Base-by-base conservation (phyloP, 2,329 filamentous ascomycete genomes). In the Ceratocystis lukuohia region DNA sequence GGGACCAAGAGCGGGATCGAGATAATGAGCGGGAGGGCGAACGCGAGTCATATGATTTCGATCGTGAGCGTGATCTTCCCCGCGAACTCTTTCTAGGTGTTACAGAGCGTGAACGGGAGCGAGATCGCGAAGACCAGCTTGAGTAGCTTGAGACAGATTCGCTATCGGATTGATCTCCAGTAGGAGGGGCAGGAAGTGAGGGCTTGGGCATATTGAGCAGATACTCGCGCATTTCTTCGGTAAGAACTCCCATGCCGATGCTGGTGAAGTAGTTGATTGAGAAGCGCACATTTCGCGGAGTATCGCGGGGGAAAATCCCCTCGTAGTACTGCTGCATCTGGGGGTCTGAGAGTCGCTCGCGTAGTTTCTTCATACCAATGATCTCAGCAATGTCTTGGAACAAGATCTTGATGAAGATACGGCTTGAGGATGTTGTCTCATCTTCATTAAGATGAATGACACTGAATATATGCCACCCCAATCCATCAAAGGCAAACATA, bases 241-340 rank as follows among this genome's bases (percentile, higher is more conserved):
- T 99, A 69, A 99, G 82, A 28, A 84, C 85, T 74, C 94, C 94
- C 89, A 99, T 95, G 67, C 92, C 91, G 72, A 99, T 96, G 72
- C 91, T 94, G 8, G 94, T 99, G 75, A 99, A 97, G 81, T 96
- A 99, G 77, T 99, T 99, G 85, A 99, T 96, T 63, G 92, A 90
- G 80, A 99, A 99, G 65, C 93, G 86, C 48, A 92, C 91, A 76
- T 96, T 94, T 73, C 89, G 87, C 28, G 91, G 85, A 72, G 91
- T 90, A 74, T 97, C 92, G 68, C 80, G 87, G 0, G 94, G 94
- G 80, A 99, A 97, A 56, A 99, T 79, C 37, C 93, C 93, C 48
- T 87, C 84, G 68, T 96, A 84, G 74, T 84, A 88, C 62, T 91
- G 85, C 68, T 87, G 86, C 48, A 97, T 80, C 62, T 85, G 82